These are phyloP conservation scores for Fremontodendron californicum DNA, from an alignment of 345 rosid species.

Conservation along the genomic window DNA sequence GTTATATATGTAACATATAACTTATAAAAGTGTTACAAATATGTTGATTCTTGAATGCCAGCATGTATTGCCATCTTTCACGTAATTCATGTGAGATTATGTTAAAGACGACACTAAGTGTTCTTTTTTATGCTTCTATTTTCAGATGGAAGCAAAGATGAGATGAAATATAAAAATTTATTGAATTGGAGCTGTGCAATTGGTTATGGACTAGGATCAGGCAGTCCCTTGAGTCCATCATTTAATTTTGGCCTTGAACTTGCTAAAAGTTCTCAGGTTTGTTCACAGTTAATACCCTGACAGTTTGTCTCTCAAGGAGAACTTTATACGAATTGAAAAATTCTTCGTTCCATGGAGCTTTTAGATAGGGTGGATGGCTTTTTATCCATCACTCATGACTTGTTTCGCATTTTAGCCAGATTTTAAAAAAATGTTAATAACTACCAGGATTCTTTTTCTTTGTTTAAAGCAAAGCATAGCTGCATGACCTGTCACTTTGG, in stretches of 20 bases:
- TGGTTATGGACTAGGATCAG: slow-evolving; percentile 79
- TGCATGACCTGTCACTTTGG: background rate
- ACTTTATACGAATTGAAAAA: background rate
- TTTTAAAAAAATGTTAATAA: background rate
- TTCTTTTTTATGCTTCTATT: slow-evolving; percentile 22
- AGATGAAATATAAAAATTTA: slow-evolving; percentile 44
- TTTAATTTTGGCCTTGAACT: slow-evolving; percentile 85
- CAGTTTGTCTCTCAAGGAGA: background rate
- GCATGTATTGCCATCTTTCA: background rate
- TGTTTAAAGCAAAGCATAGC: background rate
- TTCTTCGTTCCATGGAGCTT: background rate
- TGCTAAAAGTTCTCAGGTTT: slow-evolving; percentile 73
- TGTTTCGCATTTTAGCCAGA: background rate
- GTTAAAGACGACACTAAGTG: background rate
- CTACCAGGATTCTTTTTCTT: background rate
- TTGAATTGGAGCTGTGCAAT: slow-evolving; percentile 86
- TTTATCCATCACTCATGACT: background rate
- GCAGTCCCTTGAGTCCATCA: slow-evolving; percentile 84
- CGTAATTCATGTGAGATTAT: background rate
- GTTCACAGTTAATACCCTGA: background rate
- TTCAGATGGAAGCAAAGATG: slow-evolving; percentile 53
- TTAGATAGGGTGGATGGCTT: background rate
- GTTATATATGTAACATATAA: background rate
- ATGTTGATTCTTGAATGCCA: background rate
- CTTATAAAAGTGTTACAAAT: background rate